Evolutionary conservation across 257 asterid genomes (phyloP).

Genomic region (Solanum pennellii): DNA sequence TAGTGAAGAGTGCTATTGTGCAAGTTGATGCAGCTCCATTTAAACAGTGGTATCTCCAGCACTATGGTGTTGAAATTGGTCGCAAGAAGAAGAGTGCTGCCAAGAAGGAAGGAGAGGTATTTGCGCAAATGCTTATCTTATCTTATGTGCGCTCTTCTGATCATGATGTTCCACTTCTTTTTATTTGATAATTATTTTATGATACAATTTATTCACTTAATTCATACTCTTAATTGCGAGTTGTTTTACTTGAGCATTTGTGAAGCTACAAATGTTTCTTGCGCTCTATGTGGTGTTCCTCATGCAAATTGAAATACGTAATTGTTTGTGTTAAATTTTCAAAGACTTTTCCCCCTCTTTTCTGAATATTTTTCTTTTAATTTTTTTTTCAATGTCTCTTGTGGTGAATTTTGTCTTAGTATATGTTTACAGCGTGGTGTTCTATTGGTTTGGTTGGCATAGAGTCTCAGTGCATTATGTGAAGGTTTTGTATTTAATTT

Average conservation of each 20-base stretch:
- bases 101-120: slow-evolving; percentile 37
- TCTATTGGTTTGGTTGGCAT: background rate
- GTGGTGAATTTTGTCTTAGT: background rate
- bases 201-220: background rate
- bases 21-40: slow-evolving; percentile 38
- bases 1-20: slow-evolving; percentile 29
- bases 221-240: background rate
- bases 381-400: background rate
- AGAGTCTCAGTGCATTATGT: background rate
- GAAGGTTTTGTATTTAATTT: background rate
- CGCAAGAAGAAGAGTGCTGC: slow-evolving; percentile 40
- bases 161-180: background rate
- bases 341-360: background rate
- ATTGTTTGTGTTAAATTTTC: background rate
- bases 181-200: background rate
- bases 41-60: slow-evolving; percentile 42
- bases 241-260: background rate
- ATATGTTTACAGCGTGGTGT: background rate
- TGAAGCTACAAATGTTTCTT: background rate
- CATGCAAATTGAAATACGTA: background rate
- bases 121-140: background rate
- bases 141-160: background rate
- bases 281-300: background rate
- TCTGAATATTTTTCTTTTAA: background rate
- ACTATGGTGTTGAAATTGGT: slow-evolving; percentile 40